These are phyloP conservation scores for Trichothecium roseum DNA, from an alignment of 2,329 filamentous ascomycete genomes.

Conservation along the genomic window DNA sequence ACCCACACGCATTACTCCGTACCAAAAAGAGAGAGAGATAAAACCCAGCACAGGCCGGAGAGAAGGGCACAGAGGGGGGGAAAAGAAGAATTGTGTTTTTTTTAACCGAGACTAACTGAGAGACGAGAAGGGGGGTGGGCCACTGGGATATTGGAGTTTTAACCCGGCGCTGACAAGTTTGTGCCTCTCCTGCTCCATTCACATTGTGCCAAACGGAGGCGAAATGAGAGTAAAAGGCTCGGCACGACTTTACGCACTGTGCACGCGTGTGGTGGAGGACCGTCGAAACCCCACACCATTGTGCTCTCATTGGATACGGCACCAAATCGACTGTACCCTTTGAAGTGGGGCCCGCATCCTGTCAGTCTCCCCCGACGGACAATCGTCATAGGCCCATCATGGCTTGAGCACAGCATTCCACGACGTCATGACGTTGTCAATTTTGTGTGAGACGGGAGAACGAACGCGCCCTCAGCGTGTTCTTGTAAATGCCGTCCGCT, in stretches of 20 bases:
- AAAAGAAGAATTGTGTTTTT: too few species aligned
- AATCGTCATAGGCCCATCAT: slow-evolving; percentile 5
- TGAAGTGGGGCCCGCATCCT: slow-evolving; percentile 1
- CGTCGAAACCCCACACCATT: slow-evolving; percentile 1
- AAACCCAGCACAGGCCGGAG: too few species aligned
- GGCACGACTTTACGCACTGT: background rate
- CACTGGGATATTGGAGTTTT: too few species aligned
- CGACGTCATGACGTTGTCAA: slow-evolving; percentile 3
- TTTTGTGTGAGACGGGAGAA: background rate
- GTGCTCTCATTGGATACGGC: background rate
- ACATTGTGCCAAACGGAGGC: background rate
- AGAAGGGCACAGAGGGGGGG: too few species aligned
- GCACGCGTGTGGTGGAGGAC: background rate
- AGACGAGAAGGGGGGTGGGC: too few species aligned
- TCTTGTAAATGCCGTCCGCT: background rate
- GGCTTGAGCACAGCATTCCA: slow-evolving; percentile 1
- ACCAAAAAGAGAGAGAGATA: too few species aligned
- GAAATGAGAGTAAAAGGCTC: background rate
- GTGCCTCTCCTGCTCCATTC: background rate
- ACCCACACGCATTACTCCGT: too few species aligned
- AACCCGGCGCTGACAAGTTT: too few species aligned
- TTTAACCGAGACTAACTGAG: too few species aligned
- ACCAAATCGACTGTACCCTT: background rate
- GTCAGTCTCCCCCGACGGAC: slow-evolving; percentile 1
- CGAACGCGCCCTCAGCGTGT: background rate